Base-by-base conservation (phyloP, 441 rosid species). In the Pelargonium fulgidum region DNA sequence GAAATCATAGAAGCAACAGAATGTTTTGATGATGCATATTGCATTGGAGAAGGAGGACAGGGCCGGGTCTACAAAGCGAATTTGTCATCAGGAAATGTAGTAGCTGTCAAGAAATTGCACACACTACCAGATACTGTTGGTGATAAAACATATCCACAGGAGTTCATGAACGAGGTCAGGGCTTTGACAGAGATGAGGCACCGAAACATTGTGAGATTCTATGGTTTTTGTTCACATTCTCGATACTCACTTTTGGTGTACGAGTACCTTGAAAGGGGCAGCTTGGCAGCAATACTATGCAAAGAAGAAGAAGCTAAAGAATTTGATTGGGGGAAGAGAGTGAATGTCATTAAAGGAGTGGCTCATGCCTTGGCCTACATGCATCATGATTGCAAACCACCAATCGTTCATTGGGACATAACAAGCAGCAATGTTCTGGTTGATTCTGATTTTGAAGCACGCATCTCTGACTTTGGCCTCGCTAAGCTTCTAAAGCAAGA, bases 301-400 rank as follows among this genome's bases (percentile, higher is more conserved):
- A 67, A 17, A 0, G 65, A 73, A 9, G 20, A 68, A 52, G 56
- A 16, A 22, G 72, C 80, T 0, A 73, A 8, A 52, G 56, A 24
- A 7, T 16, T 80, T 62, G 72, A 70, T 2, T 82, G 78, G 86
- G 1, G 10, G 4, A 76, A 62, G 33, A 73, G 81, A 26, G 17
- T 75, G 39, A 79, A 69, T 16, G 22, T 70, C 2, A n/a, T 79
- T 1, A 77, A 70, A 29, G 78, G 80, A 0, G 66, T 80, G 11
- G 80, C 80, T 56, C 64, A 67, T 64, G 83, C 79, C 8, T 63
- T 82, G 14, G 70, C 72, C 26, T 80, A 82, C 61, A 48, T 82
- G 75, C 85, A 78, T 66, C 71, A 82, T 83, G 87, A 82, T 5
- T 74, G 77, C 58, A 63, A 6, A 0, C 62, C 70, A 0, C 80